These are phyloP conservation scores for Penicillium psychrosexuale DNA, from an alignment of 2,329 filamentous ascomycete genomes.

Conservation along the genomic window DNA sequence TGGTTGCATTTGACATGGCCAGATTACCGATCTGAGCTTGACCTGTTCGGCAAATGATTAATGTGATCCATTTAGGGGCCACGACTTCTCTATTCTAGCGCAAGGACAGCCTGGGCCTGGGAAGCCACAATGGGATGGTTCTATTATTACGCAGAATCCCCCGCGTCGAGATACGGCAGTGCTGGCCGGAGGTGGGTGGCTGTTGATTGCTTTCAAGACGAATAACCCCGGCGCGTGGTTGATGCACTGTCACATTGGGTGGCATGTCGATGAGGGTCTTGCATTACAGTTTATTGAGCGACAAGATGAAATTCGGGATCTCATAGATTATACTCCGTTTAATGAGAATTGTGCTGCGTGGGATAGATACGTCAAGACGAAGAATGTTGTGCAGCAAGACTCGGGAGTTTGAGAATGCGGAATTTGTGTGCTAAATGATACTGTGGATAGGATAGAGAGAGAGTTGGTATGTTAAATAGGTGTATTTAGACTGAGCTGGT, in stretches of 20 bases:
- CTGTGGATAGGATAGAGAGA: background rate
- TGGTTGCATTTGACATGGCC: slow-evolving; percentile 4
- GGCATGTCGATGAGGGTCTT: slow-evolving; percentile 24
- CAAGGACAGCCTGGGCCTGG: background rate
- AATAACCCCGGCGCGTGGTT: slow-evolving; percentile 47
- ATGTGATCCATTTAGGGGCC: background rate
- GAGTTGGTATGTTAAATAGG: background rate
- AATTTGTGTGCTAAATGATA: background rate
- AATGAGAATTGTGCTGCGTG: background rate
- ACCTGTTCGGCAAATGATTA: background rate
- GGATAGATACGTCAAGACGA: background rate
- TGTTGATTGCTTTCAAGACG: slow-evolving; percentile 42
- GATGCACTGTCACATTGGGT: slow-evolving; percentile 44
- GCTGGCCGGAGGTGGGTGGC: slow-evolving; percentile 37
- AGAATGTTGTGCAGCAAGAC: background rate
- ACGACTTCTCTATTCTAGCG: background rate
- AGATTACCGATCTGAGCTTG: slow-evolving; percentile 9
- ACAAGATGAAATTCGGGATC: slow-evolving; percentile 3
- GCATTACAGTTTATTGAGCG: slow-evolving; percentile 28
- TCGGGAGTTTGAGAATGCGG: background rate
- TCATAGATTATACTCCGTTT: background rate
- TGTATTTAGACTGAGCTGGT: background rate
- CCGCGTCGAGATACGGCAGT: slow-evolving; percentile 41
- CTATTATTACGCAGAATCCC: slow-evolving; percentile 32
- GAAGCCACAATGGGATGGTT: slow-evolving; percentile 31